Evolutionary conservation across 2,329 filamentous ascomycete genomes (phyloP), one percentile per base, ranked within the genome.

Genomic region (Myriangium duriaei): DNA sequence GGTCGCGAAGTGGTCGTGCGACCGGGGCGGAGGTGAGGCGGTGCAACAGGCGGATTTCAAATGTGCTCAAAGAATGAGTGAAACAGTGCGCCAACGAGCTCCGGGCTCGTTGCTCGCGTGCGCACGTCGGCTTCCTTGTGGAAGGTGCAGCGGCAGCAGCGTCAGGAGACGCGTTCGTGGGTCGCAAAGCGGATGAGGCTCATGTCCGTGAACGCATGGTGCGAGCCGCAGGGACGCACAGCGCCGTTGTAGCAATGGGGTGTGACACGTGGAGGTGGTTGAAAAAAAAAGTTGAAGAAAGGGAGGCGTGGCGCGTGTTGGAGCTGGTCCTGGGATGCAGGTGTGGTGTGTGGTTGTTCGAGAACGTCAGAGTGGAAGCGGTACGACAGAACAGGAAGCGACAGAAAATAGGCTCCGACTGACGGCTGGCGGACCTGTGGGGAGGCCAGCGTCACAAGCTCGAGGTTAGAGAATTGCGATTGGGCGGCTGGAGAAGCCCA

Each of bases 161-260:
- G 36, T 39, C 36, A 39, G 36, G 36, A 39, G 36, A 39, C 36
- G 17, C n/a, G 30, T n/a, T 19, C 29, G 17, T 29, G 18, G 28
- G n/a, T 11, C 17, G 32, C 28, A 21, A 29, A 19, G 32, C 36
- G 26, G 36, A 28, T 18, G 16, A 28, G 36, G 30, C 32, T 32
- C 36, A 39, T 39, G 18, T 29, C 36, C 17, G 15, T 30, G 30
- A 28, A 39, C 21, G 29, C 36, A 39, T 39, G 29, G 29, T 33
- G 21, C 21, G 21, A 7, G 21, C n/a, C 21, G 21, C 21, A 26
- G n/a, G n/a, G 21, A n/a, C 21, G 21, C 21, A n/a, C 21, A 26
- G 21, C 21, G 21, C 21, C 21, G 21, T 7, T 7, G 21, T n/a
- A 26, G 21, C 21, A n/a, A 26, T 26, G 21, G n/a, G 7, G n/a